A percentile compares a stretch with the other conserved stretches of the same genome.
Evolutionary conservation across 2,329 filamentous ascomycete genomes (phyloP).

Genomic region (Domatiomyces catenatus): DNA sequence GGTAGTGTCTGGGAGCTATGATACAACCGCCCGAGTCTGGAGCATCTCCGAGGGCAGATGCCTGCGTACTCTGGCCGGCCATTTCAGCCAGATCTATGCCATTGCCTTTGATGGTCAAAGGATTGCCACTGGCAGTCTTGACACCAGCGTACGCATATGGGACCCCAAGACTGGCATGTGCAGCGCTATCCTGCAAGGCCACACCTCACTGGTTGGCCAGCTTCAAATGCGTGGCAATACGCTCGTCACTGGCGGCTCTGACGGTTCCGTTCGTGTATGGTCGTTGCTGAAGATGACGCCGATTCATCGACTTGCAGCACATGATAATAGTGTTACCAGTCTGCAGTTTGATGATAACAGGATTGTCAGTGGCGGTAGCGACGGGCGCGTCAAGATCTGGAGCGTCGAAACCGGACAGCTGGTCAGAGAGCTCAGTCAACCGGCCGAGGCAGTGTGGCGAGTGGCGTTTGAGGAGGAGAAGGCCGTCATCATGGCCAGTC

Average conservation of each 20-base stretch:
- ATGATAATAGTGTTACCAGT: constrained; percentile 96
- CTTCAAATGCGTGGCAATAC: constrained; percentile 91
- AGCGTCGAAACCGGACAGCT: constrained; percentile 81
- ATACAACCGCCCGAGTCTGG: constrained; percentile 94
- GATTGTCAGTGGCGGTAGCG: constrained; percentile 88
- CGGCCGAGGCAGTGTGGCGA: constrained; percentile 90
- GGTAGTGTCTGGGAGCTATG: constrained; percentile 95
- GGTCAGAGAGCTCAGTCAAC: constrained; percentile 77
- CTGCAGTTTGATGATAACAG: constrained; percentile 92
- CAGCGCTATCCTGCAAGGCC: constrained; percentile 82
- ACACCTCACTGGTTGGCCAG: constrained; percentile 92
- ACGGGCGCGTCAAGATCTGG: constrained; percentile 98
- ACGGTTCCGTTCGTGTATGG: constrained; percentile 93
- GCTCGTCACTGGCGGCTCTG: constrained; percentile 86
- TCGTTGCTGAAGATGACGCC: constrained; percentile 78
- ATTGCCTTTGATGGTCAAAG: constrained; percentile 91
- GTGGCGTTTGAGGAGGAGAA: constrained; percentile 98
- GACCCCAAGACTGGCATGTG: constrained; percentile 77
- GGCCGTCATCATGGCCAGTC: constrained; percentile 84
- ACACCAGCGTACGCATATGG: constrained; percentile 96
- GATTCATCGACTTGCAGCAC: constrained; percentile 85
- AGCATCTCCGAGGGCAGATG: constrained; percentile 92
- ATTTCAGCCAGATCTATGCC: constrained; percentile 98
- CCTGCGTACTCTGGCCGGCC: constrained; percentile 73
- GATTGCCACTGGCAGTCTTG: constrained; percentile 87